A percentile compares a stretch with the other conserved stretches of the same genome.
phyloP scores from a whole-genome alignment of 208 protist species.

The Crithidia mellificae region DNA sequence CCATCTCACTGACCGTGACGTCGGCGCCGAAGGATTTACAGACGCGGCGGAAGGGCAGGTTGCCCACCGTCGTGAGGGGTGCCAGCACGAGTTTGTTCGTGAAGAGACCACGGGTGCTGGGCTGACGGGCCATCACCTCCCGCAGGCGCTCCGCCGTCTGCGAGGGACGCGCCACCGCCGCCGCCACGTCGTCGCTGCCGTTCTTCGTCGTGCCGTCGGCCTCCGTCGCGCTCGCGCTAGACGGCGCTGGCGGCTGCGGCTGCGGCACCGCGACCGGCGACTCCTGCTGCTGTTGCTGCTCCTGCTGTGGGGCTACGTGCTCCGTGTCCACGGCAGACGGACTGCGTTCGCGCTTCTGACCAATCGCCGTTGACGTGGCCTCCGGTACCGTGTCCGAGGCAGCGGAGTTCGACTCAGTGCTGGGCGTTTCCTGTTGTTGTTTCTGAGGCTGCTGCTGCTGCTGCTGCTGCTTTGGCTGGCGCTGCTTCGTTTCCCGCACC shows the following conservation, averaged over 20 bases:
- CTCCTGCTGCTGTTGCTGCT: no score
- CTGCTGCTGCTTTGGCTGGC: slow-evolving; percentile 17
- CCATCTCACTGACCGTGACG: slow-evolving; percentile 96
- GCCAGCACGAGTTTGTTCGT: slow-evolving; percentile 93
- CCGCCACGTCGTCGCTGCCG: slow-evolving; percentile 21
- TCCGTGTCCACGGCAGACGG: neutral
- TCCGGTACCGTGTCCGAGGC: neutral
- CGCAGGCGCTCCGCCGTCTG: slow-evolving; percentile 40
- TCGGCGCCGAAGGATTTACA: slow-evolving; percentile 93
- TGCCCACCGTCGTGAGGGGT: slow-evolving; percentile 98
- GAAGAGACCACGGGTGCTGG: slow-evolving; percentile 66
- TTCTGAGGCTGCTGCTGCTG: slow-evolving; percentile 27
- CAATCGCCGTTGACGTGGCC: neutral
- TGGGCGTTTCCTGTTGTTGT: slow-evolving; percentile 21
- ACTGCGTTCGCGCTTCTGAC: slow-evolving; percentile 27
- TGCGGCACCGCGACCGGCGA: no score
- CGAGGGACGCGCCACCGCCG: slow-evolving; percentile 2
- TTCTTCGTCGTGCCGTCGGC: slow-evolving; percentile 25
- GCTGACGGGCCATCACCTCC: slow-evolving; percentile 41
- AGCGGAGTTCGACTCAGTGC: neutral
- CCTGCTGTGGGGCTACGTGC: no score
- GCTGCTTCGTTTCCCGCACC: slow-evolving; percentile 41
- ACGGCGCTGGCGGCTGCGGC: no score
- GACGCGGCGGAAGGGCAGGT: slow-evolving; percentile 96
- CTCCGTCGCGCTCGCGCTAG: neutral